Base-by-base conservation (phyloP, 2,329 filamentous ascomycete genomes). In the Hypoxylon rubiginosum region DNA sequence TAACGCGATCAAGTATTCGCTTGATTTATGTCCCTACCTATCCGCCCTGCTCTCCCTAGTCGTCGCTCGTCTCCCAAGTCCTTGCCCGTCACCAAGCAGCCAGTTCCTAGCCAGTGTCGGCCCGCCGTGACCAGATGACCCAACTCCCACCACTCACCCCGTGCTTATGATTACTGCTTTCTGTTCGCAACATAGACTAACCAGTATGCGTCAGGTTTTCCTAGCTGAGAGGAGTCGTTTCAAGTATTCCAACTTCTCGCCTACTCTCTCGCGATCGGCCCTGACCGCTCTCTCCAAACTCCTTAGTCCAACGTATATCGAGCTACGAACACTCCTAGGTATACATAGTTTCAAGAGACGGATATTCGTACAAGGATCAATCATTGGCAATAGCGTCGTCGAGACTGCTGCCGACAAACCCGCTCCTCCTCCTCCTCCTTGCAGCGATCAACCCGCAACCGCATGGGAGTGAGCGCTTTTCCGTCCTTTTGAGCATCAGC, bases 1-100 rank as follows among this genome's bases (percentile, higher is more conserved):
- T 58, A 68, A 77, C 76, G 81, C 80, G 80, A 82, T 80, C 79
- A 71, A 72, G 62, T 45, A 41, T 72, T 56, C 58, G 57, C 66
- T 55, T 49, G 52, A 68, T 66, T 73, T 69, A 54, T 64, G 53
- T 43, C 70, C 64, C 68, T 66, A 67, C 56, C 63, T 65, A 58
- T 62, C 58, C 51, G 43, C 60, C 36, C 62, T 56, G 55, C 65
- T 58, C 36, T 62, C 67, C 46, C 60, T 70, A 59, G 32, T 53
- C 43, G 60, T 67, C 63, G 53, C 70, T 46, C 55, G 56, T 57
- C 54, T 62, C 28, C 58, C 46, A 68, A 50, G 58, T 50, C 56
- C 52, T 58, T 58, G 56, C 51, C 56, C 51, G 39, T 55, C 54
- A 30, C 32, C 58, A 48, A 67, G 51, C 56, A 60, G 65, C 64